Base-by-base conservation (phyloP, 169 alveolate species). In the Theileria annulata region DNA sequence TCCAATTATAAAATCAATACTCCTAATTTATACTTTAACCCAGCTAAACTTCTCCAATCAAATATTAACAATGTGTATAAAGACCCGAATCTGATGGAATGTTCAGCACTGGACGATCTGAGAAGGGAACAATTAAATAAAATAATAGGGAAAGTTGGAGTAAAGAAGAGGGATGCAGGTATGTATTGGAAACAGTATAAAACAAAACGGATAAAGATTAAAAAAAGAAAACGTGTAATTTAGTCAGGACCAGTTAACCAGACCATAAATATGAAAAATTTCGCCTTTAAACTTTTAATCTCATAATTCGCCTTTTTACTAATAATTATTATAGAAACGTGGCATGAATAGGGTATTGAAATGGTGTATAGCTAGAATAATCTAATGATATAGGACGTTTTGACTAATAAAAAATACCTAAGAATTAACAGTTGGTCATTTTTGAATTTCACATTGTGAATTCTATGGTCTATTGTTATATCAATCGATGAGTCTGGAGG, bases 121-220 rank as follows among this genome's bases (percentile, higher is more conserved):
- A 80, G 94, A 30, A 82, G 89, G 47, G 87, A 87, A 49, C 94
- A 90, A 69, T 87, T 83, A 73, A 84, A 81, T 49, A 80, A 79
- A 27, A 90, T 90, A 31, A 85, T 90, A 8, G 94, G 94, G 17
- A 90, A 90, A 56, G 68, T 90, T n/a, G 94, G 94, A 31, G 80
- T 90, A 25, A 80, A 85, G 75, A 90, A 90, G 81, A 77, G 76
- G 59, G 91, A 90, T 63, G 94, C 94, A 28, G 94, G 94, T 28
- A 82, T 87, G 79, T 90, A 87, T 64, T 90, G 94, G 92, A 87
- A 75, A 54, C 89, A 85, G 80, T 86, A 90, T 63, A 85, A 82
- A 67, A 79, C 79, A 77, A 90, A 86, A 71, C 75, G 92, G 48
- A 90, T 79, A 71, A 90, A 86, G 86, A 90, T 90, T 56, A 85